Conservation (phyloP, 495 filamentous ascomycete species). For the Aspergillus sclerotioniger region DNA sequence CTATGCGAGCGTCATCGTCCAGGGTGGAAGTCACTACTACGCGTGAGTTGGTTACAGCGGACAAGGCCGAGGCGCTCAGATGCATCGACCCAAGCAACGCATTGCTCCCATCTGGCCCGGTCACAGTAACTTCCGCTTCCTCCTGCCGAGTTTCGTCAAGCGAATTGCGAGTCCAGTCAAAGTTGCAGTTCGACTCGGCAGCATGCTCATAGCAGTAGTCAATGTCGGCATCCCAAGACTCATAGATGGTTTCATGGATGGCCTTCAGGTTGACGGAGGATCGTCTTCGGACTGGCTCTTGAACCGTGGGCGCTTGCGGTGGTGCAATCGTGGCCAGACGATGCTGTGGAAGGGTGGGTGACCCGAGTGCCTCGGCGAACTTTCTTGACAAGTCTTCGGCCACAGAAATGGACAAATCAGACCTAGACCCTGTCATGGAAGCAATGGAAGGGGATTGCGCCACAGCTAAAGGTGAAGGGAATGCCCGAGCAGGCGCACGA, state of each 20-base stretch:
- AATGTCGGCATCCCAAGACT: constrained; percentile 90
- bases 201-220: constrained; percentile 93
- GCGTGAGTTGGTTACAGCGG: constrained; percentile 31
- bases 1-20: constrained; percentile 31
- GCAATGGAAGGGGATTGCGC: constrained; percentile 14
- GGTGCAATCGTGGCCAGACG: neutral
- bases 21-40: constrained; percentile 33
- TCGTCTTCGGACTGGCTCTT: constrained; percentile 5
- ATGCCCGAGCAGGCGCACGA: constrained; percentile 20
- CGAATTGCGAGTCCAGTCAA: constrained; percentile 70
- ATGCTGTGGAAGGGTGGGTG: constrained; percentile 38
- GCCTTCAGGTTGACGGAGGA: constrained; percentile 10
- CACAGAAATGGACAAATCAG: constrained; percentile 32
- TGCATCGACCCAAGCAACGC: constrained; percentile 18
- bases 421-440: constrained; percentile 18
- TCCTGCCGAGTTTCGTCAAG: constrained; percentile 30
- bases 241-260: constrained; percentile 41
- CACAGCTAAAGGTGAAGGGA: constrained; percentile 7
- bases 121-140: constrained; percentile 19
- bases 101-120: constrained; percentile 6
- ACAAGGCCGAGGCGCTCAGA: constrained; percentile 30
- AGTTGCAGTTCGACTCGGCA: constrained; percentile 86
- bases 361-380: constrained; percentile 40
- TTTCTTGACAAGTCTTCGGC: constrained; percentile 35
- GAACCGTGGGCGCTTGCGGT: neutral